Conservation (phyloP, 75 land plant species). For the Gnetum montanum region DNA sequence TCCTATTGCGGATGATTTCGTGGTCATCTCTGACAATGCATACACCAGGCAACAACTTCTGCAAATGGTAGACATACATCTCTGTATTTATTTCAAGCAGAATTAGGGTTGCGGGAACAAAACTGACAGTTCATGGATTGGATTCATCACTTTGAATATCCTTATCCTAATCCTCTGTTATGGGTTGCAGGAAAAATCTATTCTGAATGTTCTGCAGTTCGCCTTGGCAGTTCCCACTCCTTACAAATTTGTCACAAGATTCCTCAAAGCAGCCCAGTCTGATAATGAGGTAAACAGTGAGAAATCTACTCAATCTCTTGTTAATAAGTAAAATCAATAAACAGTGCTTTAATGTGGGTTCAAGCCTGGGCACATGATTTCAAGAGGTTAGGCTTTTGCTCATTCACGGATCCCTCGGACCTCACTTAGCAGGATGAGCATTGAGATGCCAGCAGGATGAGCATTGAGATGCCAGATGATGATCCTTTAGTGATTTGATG, state of each 20-base stretch:
- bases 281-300: constrained; percentile 46
- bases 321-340: too few species aligned
- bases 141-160: neutral
- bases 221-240: constrained; percentile 82
- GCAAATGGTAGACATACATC: constrained; percentile 60
- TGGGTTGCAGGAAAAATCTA: constrained; percentile 54
- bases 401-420: too few species aligned
- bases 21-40: constrained; percentile 74
- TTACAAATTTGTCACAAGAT: constrained; percentile 79
- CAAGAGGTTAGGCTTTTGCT: too few species aligned
- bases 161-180: neutral
- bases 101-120: neutral
- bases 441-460: too few species aligned
- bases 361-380: too few species aligned
- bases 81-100: neutral
- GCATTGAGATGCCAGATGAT: too few species aligned
- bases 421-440: too few species aligned
- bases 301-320: too few species aligned
- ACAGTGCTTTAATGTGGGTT: too few species aligned
- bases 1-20: constrained; percentile 63
- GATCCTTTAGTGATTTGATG: too few species aligned
- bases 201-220: constrained; percentile 72
- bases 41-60: constrained; percentile 65
- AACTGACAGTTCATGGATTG: neutral
- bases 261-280: constrained; percentile 66